Evolutionary conservation across 2,329 filamentous ascomycete species (phyloP).

Genomic region (Claviceps sp.): DNA sequence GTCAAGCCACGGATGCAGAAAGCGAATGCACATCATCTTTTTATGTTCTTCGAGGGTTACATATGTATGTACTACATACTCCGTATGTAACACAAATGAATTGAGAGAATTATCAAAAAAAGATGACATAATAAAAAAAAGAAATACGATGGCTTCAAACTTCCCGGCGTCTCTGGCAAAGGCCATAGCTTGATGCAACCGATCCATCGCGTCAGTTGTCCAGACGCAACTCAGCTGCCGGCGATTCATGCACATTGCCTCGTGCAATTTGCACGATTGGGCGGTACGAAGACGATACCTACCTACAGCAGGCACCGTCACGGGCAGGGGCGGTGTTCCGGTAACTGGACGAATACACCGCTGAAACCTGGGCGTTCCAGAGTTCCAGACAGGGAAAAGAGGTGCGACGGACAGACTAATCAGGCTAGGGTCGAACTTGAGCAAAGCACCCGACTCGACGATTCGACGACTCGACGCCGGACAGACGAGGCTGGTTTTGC

Average conservation of each 20-base stretch:
- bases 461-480: too few species aligned
- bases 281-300: neutral
- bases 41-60: too few species aligned
- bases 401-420: neutral
- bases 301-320: too few species aligned
- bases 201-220: slow-evolving; percentile 5
- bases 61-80: too few species aligned
- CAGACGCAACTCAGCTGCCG: slow-evolving; percentile 2
- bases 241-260: slow-evolving; percentile 6
- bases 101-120: neutral
- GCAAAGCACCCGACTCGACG: neutral
- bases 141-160: neutral
- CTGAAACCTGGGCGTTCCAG: neutral
- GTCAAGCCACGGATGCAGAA: neutral
- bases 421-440: neutral
- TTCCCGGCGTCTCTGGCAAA: neutral
- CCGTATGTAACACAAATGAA: neutral
- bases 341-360: neutral
- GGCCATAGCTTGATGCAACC: neutral
- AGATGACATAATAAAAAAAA: neutral
- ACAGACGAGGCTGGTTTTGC: neutral
- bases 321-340: too few species aligned
- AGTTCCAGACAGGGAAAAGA: neutral
- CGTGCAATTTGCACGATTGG: slow-evolving; percentile 4
- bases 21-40: too few species aligned